Evolutionary conservation across 78 protist genomes (phyloP), one percentile per base, ranked within the genome.

Genomic region (Dictyostelium brefeldianum): DNA sequence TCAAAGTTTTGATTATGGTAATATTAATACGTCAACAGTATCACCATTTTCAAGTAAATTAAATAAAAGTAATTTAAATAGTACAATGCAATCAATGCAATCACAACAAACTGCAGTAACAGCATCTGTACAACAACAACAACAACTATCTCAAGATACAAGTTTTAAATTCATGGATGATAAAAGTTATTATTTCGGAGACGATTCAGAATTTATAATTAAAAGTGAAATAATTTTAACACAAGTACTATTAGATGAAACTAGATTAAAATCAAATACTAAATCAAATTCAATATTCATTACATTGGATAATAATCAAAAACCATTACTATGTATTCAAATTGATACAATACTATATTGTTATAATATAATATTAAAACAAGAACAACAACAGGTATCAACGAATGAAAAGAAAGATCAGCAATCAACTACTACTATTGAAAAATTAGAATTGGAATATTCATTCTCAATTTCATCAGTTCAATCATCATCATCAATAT

Each of bases 91-190:
- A 53, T 15, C 59, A 53, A 53, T 53, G 59, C 25, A 53, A 53
- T 36, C 43, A 36, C 43, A 36, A 36, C 43, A 36, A 36, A 36
- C 43, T 3, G 43, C 5, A 36, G 43, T 36, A 36, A 2, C 43
- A 36, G 43, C 43, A 59, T n/a, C 74, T n/a, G n/a, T n/a, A n/a
- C 54, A 69, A 22, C 25, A 69, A 69, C 29, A 36, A 36, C 20
- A 36, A 69, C 27, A 14, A 67, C 27, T 15, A 43, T 46, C 22
- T 14, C 22, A 67, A 15, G 17, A 36, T 69, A 1, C 48, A 46
- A 77, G 64, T 25, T 78, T 48, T 54, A 78, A 59, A 78, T 56
- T 78, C n/a, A 31, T 78, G 12, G 83, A 78, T 36, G 83, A 78
- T 27, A 78, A 78, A 54, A 78, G 83, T 47, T 78, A 48, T 47